Evolutionary conservation across 2,329 filamentous ascomycete genomes (phyloP), one percentile per base, ranked within the genome.

Genomic region (Allantophomopsis cytisporea): DNA sequence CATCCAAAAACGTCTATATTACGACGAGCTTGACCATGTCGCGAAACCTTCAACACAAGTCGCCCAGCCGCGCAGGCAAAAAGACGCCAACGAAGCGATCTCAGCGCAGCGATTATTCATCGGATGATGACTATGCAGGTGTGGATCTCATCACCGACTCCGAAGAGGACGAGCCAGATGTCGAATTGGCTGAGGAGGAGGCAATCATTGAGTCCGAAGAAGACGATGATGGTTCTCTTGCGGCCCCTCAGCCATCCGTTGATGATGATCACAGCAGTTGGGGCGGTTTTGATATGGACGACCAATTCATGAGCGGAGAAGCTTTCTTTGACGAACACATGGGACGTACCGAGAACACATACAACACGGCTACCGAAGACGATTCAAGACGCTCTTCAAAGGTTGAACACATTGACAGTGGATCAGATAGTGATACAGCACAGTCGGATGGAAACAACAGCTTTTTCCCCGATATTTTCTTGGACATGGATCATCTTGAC

Each of bases 81-180:
- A 54, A 52, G 39, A 41, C 44, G 21, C 40, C 39, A 13, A 42
- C 36, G 32, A 41, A 39, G 37, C 45, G 31, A n/a, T 47, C 71
- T 45, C 62, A 68, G 38, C 61, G 56, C 42, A 74, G 69, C 21
- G 63, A 67, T 49, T 61, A 64, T 5, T 72, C 71, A 5, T 71
- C 73, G 8, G 82, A 86, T 51, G 75, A 71, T 39, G 80, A 76
- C 41, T 86, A 87, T 57, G 82, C 77, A 2, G 81, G 69, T 31
- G 80, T 93, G 43, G 83, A 89, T 54, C 75, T 86, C 38, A 80
- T 93, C 44, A 83, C 74, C 48, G 83, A 88, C 50, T 80, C 76
- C 10, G 83, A 88, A 45, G 80, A 85, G 46, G 83, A 89, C 56
- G 80, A 89, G 58, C 75, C 83, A 47, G 75, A 83, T 67, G 75